A percentile compares a stretch with the other conserved stretches of the same genome.
phyloP scores from a whole-genome alignment of 2,329 filamentous ascomycete genomes.

The Trichoderma lentiforme region DNA sequence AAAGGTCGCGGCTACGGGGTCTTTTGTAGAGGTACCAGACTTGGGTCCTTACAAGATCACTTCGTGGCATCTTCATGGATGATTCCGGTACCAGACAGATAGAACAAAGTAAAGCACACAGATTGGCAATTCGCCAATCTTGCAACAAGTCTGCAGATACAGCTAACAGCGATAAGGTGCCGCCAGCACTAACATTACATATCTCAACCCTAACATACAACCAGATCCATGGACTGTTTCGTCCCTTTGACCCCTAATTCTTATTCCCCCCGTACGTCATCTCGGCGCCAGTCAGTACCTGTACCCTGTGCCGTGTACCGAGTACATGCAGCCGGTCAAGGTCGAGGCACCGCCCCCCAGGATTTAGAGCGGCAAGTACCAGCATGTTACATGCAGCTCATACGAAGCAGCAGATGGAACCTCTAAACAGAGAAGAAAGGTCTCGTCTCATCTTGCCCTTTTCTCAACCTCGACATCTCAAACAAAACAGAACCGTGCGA shows the following conservation, averaged over 20 bases:
- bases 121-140: neutral
- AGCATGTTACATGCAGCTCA: neutral
- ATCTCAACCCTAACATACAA: neutral
- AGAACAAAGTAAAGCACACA: neutral
- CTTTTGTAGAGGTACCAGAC: neutral
- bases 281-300: neutral
- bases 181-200: neutral
- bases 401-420: neutral
- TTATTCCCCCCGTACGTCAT: neutral
- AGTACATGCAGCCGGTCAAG: neutral
- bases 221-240: neutral
- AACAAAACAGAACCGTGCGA: neutral
- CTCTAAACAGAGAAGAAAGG: neutral
- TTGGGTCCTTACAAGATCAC: no score
- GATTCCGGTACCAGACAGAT: neutral
- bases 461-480: neutral
- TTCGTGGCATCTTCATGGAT: neutral
- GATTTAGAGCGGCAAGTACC: neutral
- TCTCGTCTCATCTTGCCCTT: neutral
- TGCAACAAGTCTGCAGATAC: neutral
- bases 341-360: neutral
- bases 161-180: neutral
- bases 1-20: neutral
- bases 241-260: neutral
- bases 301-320: neutral